A percentile compares a stretch with the other conserved stretches of the same genome.
These are phyloP conservation scores for Claviceps pazoutovae DNA, from an alignment of 2,329 filamentous ascomycete species.

Conservation along the genomic window DNA sequence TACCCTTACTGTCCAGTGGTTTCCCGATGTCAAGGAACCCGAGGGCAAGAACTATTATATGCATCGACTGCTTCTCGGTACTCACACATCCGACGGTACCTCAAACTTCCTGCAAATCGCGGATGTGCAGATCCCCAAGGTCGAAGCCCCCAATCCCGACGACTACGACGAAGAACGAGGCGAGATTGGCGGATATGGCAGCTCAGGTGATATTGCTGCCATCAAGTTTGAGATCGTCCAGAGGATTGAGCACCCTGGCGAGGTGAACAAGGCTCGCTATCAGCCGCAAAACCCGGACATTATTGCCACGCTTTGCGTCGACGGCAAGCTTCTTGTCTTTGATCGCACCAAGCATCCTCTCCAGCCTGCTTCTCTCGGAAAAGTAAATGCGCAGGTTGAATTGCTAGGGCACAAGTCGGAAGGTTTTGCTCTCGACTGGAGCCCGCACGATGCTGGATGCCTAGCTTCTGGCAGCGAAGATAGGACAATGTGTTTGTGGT, in stretches of 20 bases:
- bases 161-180: conserved; percentile 87
- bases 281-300: conserved; percentile 96
- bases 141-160: conserved; percentile 55
- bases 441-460: conserved; percentile 64
- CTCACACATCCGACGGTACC: conserved; percentile 76
- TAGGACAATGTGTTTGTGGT: conserved; percentile 83
- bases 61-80: conserved; percentile 84
- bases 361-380: conserved; percentile 48
- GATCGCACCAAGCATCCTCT: conserved; percentile 89
- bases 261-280: conserved; percentile 97
- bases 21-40: conserved; percentile 82
- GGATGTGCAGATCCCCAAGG: conserved; percentile 82
- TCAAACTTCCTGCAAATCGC: conserved; percentile 92
- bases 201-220: conserved; percentile 50
- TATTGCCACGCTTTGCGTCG: conserved; percentile 82
- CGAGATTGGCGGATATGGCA: conserved; percentile 88
- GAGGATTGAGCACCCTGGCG: conserved; percentile 88
- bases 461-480: conserved; percentile 88
- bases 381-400: conserved; percentile 68
- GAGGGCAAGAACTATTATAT: conserved; percentile 76
- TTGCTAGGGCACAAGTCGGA: conserved; percentile 75
- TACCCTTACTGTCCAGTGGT: conserved; percentile 94
- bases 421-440: conserved; percentile 91
- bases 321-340: conserved; percentile 82
- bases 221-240: conserved; percentile 89